Base-by-base conservation (phyloP, 495 filamentous ascomycete genomes). In the Niebla homalea region DNA sequence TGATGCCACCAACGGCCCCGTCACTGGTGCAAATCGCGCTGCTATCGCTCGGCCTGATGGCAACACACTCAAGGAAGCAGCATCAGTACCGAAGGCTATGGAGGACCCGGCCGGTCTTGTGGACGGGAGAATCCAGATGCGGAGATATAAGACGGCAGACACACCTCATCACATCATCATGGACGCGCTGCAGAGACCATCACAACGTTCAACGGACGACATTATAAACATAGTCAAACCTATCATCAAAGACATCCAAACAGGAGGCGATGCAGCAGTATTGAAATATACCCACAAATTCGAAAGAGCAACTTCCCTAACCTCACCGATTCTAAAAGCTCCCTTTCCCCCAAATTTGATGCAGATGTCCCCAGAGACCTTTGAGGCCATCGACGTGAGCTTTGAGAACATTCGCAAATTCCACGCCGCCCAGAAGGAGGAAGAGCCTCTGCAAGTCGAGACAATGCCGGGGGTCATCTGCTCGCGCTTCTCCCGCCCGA, bases 391-490 rank as follows among this genome's bases (percentile, higher is more conserved):
- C 52, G 89, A 98, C 59, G 62, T 85, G 44, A 93, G 86, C 16
- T 95, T 88, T 56, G 83, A 89, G 51, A 98, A 98, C 64, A 96
- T 98, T 60, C 74, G 80, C 50, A 83, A 82, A 57, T 98, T 98
- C 75, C 92, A 98, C 68, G 74, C 83, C 18, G 89, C 88, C 0
- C 92, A 98, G 57, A 79, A 75, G 57, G 82, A 92, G 57, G 79
- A 85, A 43, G 81, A 84, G 59, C 75, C 85, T 3, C 70, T 97
- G 16, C 61, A 75, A 53, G 84, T 98, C 36, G 89, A 94, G 69
- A 98, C 92, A 3, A 98, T 98, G 92, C 92, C 92, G 5, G 92
- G 92, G 36, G 87, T 98, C 14, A 74, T 84, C 40, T 98, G 92
- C 73, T 92, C 87, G 44, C 87, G 92, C 43, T 97, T 97, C 70